Conservation (phyloP, 805 yeast species). For the Priceomyces haplophilus region DNA sequence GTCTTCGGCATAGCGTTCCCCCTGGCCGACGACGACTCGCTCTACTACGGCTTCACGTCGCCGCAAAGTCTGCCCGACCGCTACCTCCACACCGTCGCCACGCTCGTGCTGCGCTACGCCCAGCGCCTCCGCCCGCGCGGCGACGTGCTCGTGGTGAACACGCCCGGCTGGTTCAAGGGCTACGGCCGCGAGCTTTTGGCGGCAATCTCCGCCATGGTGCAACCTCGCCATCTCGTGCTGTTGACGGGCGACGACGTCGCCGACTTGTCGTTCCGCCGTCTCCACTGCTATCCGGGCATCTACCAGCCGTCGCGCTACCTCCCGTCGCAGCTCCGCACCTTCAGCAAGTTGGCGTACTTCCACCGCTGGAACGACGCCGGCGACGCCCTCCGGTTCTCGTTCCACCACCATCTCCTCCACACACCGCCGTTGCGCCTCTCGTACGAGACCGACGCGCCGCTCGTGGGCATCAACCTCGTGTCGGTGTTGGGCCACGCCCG, state of each 20-base stretch:
- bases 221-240: conserved; percentile 58
- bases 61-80: conserved; percentile 65
- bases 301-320: conserved; percentile 37
- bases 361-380: conserved; percentile 34
- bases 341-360: conserved; percentile 51
- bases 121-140: conserved; percentile 18
- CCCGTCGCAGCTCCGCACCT: conserved; percentile 50
- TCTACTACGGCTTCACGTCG: conserved; percentile 59
- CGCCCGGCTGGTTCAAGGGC: conserved; percentile 93
- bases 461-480: conserved; percentile 25
- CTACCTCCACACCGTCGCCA: conserved; percentile 45
- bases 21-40: conserved; percentile 10
- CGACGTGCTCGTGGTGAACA: conserved; percentile 57
- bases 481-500: conserved; percentile 22
- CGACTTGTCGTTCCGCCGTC: conserved; percentile 24
- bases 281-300: conserved; percentile 32
- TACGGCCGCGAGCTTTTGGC: conserved; percentile 68
- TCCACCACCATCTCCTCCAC: conserved; percentile 20
- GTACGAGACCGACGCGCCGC: conserved; percentile 15
- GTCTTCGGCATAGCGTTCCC: conserved; percentile 29
- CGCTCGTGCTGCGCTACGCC: conserved; percentile 35
- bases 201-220: conserved; percentile 39
- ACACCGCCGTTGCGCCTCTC: conserved; percentile 27
- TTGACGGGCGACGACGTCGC: conserved; percentile 31
- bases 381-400: conserved; percentile 15